These are phyloP conservation scores for Gaeumannomyces sp. DNA, from an alignment of 2,329 filamentous ascomycete genomes.

Conservation along the genomic window DNA sequence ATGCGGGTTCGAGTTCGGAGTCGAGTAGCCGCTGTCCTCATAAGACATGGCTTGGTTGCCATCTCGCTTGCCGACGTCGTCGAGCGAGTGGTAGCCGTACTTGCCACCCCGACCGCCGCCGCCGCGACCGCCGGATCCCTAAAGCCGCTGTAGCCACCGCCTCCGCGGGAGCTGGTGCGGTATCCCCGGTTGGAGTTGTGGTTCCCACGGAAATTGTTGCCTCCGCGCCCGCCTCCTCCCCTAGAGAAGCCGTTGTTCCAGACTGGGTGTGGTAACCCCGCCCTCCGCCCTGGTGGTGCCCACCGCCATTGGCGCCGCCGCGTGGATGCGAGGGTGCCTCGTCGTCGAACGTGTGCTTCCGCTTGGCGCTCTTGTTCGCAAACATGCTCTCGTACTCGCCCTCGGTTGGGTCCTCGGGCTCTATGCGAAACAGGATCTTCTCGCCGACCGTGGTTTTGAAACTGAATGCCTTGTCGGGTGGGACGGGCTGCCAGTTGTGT, in stretches of 20 bases:
- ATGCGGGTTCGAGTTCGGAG: neutral
- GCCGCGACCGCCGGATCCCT: conserved; percentile 8
- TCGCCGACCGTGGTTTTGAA: conserved; percentile 84
- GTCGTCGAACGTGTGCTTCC: conserved; percentile 55
- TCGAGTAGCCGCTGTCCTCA: conserved; percentile 7
- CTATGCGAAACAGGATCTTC: conserved; percentile 76
- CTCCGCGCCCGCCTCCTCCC: conserved; percentile 10
- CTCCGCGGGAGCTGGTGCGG: conserved; percentile 6
- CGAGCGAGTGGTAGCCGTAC: conserved; percentile 16
- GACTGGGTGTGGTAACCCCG: neutral
- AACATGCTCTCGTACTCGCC: conserved; percentile 50
- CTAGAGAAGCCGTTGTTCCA: neutral
- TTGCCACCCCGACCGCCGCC: conserved; percentile 8
- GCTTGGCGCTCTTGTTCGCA: conserved; percentile 53
- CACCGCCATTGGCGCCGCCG: conserved; percentile 1
- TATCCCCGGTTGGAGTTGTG: conserved; percentile 8
- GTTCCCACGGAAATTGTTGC: conserved; percentile 9
- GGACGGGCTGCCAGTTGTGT: conserved; percentile 72
- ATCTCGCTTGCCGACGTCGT: conserved; percentile 14
- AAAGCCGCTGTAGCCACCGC: conserved; percentile 11
- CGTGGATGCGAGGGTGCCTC: conserved; percentile 32
- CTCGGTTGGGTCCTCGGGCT: conserved; percentile 52
- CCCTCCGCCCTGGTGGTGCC: conserved; percentile 2
- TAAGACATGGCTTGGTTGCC: conserved; percentile 7
- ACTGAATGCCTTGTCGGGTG: conserved; percentile 61